A percentile compares a stretch with the other conserved stretches of the same genome.
These are phyloP conservation scores for Aurantiochytrium sp. DNA, from an alignment of 108 stramenopile genomes.

Conservation along the genomic window DNA sequence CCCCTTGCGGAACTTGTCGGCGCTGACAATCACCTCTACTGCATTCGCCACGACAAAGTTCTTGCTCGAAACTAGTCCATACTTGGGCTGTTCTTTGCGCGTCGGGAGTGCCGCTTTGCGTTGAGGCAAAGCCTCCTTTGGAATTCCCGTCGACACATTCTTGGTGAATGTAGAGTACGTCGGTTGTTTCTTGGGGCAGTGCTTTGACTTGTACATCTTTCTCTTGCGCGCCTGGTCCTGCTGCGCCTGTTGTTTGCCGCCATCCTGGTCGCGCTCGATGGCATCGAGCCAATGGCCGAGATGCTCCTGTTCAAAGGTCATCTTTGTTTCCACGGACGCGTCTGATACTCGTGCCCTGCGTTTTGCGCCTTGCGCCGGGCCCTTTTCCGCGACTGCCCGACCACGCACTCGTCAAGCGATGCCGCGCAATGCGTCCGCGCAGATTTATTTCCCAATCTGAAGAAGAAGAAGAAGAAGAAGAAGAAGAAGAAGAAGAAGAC, in stretches of 20 bases:
- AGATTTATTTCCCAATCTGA: no score
- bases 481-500: no score
- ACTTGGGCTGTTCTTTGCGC: neutral
- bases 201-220: neutral
- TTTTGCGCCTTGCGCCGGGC: no score
- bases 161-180: slow-evolving; percentile 8
- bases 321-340: neutral
- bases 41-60: neutral
- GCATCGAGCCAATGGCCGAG: neutral
- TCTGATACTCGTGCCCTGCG: no score
- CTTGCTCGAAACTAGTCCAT: neutral
- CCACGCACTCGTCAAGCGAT: no score
- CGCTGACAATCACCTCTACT: neutral
- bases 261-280: neutral
- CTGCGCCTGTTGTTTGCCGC: neutral
- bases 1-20: neutral
- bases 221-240: neutral
- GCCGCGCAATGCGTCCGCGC: no score
- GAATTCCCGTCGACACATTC: neutral
- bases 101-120: neutral
- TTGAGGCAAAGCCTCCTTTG: neutral
- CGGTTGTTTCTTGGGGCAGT: neutral
- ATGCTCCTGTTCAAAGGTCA: neutral
- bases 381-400: no score
- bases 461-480: no score